Evolutionary conservation across 495 filamentous ascomycete genomes (phyloP), one percentile per base, ranked within the genome.

Genomic region (Monascus purpureus): DNA sequence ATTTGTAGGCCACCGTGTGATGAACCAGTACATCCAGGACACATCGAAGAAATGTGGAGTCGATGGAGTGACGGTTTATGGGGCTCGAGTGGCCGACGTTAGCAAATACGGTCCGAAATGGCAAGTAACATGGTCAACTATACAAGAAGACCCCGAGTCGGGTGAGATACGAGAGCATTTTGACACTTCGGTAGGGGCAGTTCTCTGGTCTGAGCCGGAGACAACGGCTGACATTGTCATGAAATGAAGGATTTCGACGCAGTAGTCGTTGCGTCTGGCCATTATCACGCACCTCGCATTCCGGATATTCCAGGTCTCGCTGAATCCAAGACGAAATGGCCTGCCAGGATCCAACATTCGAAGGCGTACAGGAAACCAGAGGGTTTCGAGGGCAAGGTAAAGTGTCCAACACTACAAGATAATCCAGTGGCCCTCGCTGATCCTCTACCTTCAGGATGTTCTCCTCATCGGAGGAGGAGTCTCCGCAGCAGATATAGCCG

Each of bases 381-480:
- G 4, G 44, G 41, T 8, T 72, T 67, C 27, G 42, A 45, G 24
- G 44, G 43, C 18, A 63, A 64, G 50, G 63, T 64, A 31, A 32
- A 4, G 15, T 16, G 15, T 22, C 13, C 13, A n/a, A 17, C 20
- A 4, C 20, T 22, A 3, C 8, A n/a, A n/a, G n/a, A n/a, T n/a
- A n/a, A n/a, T n/a, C n/a, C n/a, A n/a, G n/a, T n/a, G n/a, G n/a
- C n/a, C n/a, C n/a, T n/a, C n/a, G n/a, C 12, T 31, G 17, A 23
- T 6, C 25, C 13, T 13, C 5, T n/a, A 9, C 20, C 32, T 35
- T 9, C 38, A 75, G 57, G 77, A 67, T 28, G 41, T 77, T 2
- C 58, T 80, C 3, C 46, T 77, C 13, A 55, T 80, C 22, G 75
- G 75, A 2, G 73, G 65, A 6, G 68, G 70, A 0, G 68, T 73